phyloP scores from a whole-genome alignment of 2,329 filamentous ascomycete genomes.

The Keithomyces neogunnii region DNA sequence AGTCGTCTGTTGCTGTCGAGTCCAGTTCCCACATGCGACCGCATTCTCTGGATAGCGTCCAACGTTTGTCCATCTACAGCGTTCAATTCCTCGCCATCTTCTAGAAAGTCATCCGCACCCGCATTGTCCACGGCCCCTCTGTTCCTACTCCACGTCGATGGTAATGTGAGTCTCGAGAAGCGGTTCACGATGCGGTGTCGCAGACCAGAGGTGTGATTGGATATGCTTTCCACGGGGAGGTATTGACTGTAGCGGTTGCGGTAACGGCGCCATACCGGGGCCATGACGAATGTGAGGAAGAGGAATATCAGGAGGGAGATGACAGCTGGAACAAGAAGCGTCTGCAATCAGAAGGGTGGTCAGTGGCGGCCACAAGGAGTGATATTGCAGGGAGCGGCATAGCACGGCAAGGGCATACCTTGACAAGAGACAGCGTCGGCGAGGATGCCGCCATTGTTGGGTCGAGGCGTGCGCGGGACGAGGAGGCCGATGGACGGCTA shows the following conservation, averaged over 20 bases:
- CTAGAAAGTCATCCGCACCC: constrained; percentile 27
- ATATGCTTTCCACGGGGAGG: constrained; percentile 58
- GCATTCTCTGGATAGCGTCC: constrained; percentile 27
- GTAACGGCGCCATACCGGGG: constrained; percentile 63
- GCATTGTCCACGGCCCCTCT: constrained; percentile 33
- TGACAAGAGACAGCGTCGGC: constrained; percentile 22
- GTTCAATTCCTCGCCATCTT: constrained; percentile 60
- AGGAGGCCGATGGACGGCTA: background rate
- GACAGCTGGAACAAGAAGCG: constrained; percentile 59
- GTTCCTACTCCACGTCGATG: constrained; percentile 40
- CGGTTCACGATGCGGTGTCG: constrained; percentile 37
- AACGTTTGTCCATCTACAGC: constrained; percentile 44
- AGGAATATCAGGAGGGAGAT: constrained; percentile 65
- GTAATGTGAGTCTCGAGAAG: constrained; percentile 23
- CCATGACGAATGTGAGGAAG: constrained; percentile 52
- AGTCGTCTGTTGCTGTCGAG: constrained; percentile 51
- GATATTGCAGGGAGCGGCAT: background rate
- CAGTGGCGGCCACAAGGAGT: no score
- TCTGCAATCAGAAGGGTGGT: constrained; percentile 36
- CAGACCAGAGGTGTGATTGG: constrained; percentile 45
- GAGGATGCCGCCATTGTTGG: constrained; percentile 1
- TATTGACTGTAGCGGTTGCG: constrained; percentile 66
- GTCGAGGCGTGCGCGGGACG: background rate
- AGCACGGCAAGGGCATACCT: constrained; percentile 16
- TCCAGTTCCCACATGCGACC: constrained; percentile 19